phyloP scores from a whole-genome alignment of 352 stramenopile species.

The Thalassiosira exigua region DNA sequence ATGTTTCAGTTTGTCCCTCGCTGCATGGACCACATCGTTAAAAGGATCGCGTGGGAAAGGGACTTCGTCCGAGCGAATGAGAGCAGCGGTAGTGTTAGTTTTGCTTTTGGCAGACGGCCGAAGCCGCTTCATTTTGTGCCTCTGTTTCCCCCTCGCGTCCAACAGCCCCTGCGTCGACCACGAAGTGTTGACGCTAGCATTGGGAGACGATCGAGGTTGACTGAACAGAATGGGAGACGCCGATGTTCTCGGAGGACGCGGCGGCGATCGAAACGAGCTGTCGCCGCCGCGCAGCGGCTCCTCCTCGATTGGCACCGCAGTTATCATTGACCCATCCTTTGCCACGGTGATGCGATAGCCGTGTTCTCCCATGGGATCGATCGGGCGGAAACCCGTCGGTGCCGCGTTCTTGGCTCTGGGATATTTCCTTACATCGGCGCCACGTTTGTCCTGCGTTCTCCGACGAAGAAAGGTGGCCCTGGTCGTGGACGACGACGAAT shows the following conservation, averaged over 20 bases:
- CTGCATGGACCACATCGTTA: background rate
- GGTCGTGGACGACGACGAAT: constrained; percentile 8
- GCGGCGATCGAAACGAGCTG: background rate
- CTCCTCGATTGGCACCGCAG: constrained; percentile 39
- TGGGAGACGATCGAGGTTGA: constrained; percentile 19
- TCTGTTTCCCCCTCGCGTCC: constrained; percentile 52
- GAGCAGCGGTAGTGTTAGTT: background rate
- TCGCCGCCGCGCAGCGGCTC: background rate
- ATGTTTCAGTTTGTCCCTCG: constrained; percentile 26
- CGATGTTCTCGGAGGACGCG: background rate
- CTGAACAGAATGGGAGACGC: constrained; percentile 45
- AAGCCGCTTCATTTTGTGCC: constrained; percentile 41
- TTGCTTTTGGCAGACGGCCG: background rate
- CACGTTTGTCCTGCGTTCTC: background rate
- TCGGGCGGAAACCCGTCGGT: constrained; percentile 16
- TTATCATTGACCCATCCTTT: constrained; percentile 56
- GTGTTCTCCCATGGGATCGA: constrained; percentile 21
- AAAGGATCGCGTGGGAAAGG: constrained; percentile 1
- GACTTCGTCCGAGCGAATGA: background rate
- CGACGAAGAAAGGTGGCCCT: constrained; percentile 2
- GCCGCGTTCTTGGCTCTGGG: background rate
- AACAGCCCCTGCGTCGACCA: constrained; percentile 35
- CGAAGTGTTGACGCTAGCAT: background rate
- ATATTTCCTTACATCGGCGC: constrained; percentile 12
- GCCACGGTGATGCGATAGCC: constrained; percentile 43